Percentiles rank a stretch among this genome's conserved stretches.
phyloP scores from a whole-genome alignment of 225 moss, liverwort and hornwort species.

The Marchantia paleacea region DNA sequence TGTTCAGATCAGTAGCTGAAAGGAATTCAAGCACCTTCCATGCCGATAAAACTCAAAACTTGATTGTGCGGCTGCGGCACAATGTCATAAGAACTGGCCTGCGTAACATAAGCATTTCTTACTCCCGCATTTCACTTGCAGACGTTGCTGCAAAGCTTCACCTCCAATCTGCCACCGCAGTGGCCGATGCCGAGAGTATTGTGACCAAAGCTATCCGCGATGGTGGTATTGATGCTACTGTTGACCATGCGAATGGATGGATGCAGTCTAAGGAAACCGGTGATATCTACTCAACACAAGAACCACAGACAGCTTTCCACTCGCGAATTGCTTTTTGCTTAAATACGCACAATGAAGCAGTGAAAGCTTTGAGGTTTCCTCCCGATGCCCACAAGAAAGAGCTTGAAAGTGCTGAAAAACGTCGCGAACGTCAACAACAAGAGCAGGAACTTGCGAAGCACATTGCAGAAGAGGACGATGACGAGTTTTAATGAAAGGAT shows the following conservation, averaged over 20 bases:
- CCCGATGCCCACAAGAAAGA: constrained; percentile 90
- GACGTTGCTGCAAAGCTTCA: constrained; percentile 89
- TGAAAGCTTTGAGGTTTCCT: constrained; percentile 78
- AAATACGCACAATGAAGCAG: constrained; percentile 67
- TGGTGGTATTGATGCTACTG: constrained; percentile 91
- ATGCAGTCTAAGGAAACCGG: constrained; percentile 99
- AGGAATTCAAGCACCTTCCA: constrained; percentile 64
- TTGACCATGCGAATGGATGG: constrained; percentile 89
- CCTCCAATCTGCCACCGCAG: constrained; percentile 79
- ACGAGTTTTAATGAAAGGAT: constrained; percentile 55
- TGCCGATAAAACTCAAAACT: constrained; percentile 88
- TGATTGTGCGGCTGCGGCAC: constrained; percentile 91
- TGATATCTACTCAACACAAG: constrained; percentile 95
- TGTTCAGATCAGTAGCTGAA: constrained; percentile 84
- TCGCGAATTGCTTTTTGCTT: constrained; percentile 94
- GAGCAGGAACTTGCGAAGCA: constrained; percentile 91
- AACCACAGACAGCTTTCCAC: constrained; percentile 93
- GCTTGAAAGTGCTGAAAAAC: constrained; percentile 82
- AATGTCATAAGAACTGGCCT: constrained; percentile 96
- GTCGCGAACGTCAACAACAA: constrained; percentile 80
- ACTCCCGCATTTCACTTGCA: constrained; percentile 83
- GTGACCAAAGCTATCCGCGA: constrained; percentile 96
- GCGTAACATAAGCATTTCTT: constrained; percentile 94
- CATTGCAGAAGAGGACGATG: constrained; percentile 87
- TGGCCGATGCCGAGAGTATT: constrained; percentile 97